phyloP scores from a whole-genome alignment of 345 rosid genomes.

The Hibiscus tridactylites region DNA sequence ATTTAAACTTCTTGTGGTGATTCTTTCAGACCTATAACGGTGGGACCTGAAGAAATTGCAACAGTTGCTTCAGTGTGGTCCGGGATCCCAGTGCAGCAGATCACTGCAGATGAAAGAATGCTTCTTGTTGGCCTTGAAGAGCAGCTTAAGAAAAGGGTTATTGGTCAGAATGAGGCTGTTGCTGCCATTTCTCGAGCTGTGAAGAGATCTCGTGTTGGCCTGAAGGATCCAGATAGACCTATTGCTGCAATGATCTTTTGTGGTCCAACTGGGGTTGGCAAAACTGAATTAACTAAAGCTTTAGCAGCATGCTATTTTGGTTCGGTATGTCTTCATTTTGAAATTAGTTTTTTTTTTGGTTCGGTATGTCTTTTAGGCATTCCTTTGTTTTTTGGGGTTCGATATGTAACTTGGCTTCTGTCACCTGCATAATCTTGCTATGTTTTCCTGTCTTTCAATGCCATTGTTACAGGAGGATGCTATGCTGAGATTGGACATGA shows the following conservation, averaged over 20 bases:
- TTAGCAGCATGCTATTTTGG: constrained; percentile 83
- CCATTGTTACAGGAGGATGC: constrained; percentile 60
- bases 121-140: constrained; percentile 73
- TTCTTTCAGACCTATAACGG: constrained; percentile 52
- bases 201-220: constrained; percentile 85
- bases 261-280: constrained; percentile 98
- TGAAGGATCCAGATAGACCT: constrained; percentile 88
- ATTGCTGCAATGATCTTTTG: constrained; percentile 95
- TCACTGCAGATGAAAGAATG: constrained; percentile 86
- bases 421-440: neutral
- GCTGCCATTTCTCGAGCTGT: constrained; percentile 89
- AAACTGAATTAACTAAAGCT: constrained; percentile 90
- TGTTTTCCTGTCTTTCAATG: neutral
- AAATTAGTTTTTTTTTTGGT: neutral
- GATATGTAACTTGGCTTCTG: neutral
- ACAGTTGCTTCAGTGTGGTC: constrained; percentile 92
- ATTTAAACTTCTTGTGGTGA: constrained; percentile 10
- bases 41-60: constrained; percentile 91
- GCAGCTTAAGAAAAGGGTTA: constrained; percentile 61
- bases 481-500: constrained; percentile 98
- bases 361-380: neutral
- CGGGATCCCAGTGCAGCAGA: constrained; percentile 93
- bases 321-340: constrained; percentile 47
- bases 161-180: constrained; percentile 98
- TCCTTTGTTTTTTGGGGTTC: neutral